These are phyloP conservation scores for Komagataella populi DNA, from an alignment of 805 yeast genomes.

Conservation along the genomic window DNA sequence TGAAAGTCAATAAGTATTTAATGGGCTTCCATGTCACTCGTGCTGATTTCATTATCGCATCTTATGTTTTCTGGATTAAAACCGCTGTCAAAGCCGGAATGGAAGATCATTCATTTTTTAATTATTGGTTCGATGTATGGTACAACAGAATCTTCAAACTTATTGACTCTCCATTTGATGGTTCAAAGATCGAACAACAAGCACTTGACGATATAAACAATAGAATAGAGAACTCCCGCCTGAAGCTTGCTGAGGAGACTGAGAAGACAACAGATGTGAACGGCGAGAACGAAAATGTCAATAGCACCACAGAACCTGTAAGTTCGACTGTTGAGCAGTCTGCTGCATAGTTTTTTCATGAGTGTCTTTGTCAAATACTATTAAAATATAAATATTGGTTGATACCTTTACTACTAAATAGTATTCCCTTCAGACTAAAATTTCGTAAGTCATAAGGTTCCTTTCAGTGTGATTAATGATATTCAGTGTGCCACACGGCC, in stretches of 20 bases:
- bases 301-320: background rate
- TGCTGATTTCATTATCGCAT: constrained; percentile 1
- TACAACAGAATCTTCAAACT: background rate
- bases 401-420: too few relatives aligned
- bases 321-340: background rate
- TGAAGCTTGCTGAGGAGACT: background rate
- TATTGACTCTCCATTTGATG: background rate
- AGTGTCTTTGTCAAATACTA: background rate
- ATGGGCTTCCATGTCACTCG: background rate
- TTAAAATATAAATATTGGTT: too few relatives aligned
- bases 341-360: background rate
- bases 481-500: constrained; percentile 25
- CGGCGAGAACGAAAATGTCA: background rate
- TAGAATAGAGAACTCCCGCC: background rate
- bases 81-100: background rate
- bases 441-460: background rate
- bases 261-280: background rate
- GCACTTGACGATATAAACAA: background rate
- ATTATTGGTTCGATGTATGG: background rate
- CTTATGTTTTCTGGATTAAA: background rate
- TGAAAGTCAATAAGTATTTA: background rate
- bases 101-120: background rate
- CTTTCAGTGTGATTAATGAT: background rate
- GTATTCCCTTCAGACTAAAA: background rate
- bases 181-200: background rate